Percentiles rank a stretch among this genome's conserved stretches.
Evolutionary conservation across 2,329 filamentous ascomycete genomes (phyloP).

Genomic region (Colletotrichum costaricense): DNA sequence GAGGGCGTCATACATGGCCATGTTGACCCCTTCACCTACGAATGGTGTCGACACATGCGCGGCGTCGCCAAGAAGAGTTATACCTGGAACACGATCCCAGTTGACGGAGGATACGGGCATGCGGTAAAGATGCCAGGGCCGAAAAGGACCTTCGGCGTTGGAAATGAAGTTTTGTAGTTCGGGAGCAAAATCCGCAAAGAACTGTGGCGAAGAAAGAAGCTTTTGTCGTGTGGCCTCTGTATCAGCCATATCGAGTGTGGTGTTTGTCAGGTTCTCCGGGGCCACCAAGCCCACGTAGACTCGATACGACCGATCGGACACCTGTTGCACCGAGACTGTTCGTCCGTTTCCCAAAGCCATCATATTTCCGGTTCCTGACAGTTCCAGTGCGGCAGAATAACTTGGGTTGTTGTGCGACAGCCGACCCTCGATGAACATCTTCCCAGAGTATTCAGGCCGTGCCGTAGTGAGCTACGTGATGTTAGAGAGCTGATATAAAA

Average conservation of each 20-base stretch:
- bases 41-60: constrained; percentile 23
- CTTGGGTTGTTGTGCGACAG: constrained; percentile 6
- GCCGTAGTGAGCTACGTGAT: background rate
- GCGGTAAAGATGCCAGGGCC: constrained; percentile 14
- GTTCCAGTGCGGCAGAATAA: background rate
- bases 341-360: background rate
- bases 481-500: background rate
- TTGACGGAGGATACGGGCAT: constrained; percentile 10
- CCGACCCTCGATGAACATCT: constrained; percentile 1
- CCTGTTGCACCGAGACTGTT: background rate
- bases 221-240: background rate
- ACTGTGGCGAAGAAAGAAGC: background rate
- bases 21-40: constrained; percentile 21
- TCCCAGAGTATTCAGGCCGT: constrained; percentile 21
- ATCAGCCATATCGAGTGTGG: background rate
- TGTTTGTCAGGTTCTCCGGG: background rate
- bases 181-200: background rate
- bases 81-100: constrained; percentile 10
- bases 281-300: constrained; percentile 8
- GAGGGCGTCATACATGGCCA: constrained; percentile 20
- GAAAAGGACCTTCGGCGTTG: constrained; percentile 6
- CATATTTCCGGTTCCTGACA: background rate
- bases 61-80: constrained; percentile 17
- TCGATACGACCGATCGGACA: constrained; percentile 9
- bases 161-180: background rate